Conservation (phyloP, 2,329 filamentous ascomycete species). For the Diaporthe destruens region DNA sequence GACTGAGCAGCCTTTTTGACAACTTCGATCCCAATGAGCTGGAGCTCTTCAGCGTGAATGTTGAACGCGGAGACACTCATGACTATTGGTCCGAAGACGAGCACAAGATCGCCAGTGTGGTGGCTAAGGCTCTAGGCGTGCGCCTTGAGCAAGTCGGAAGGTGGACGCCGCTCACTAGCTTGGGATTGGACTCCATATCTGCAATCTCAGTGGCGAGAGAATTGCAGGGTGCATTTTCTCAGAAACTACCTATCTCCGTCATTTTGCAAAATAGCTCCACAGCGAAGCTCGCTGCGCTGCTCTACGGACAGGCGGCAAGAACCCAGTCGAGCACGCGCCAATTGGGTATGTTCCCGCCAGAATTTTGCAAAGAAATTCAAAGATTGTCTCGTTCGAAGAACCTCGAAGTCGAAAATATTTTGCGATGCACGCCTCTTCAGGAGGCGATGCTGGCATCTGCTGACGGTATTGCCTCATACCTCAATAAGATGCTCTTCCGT, state of each 20-base stretch:
- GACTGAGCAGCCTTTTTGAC: slow-evolving; percentile 63
- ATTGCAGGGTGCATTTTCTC: slow-evolving; percentile 61
- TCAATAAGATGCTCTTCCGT: slow-evolving; percentile 77
- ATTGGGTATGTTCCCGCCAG: slow-evolving; percentile 47
- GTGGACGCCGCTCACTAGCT: slow-evolving; percentile 79
- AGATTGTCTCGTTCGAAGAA: slow-evolving; percentile 50
- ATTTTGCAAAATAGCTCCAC: slow-evolving; percentile 78
- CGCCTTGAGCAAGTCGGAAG: slow-evolving; percentile 63
- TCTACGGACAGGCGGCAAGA: slow-evolving; percentile 38
- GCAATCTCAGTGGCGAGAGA: slow-evolving; percentile 77
- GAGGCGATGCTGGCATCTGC: slow-evolving; percentile 83
- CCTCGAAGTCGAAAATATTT: slow-evolving; percentile 63
- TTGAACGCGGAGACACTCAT: slow-evolving; percentile 48
- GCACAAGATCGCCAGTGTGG: slow-evolving; percentile 62
- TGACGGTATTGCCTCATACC: slow-evolving; percentile 68
- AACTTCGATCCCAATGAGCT: slow-evolving; percentile 61
- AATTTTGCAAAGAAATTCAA: slow-evolving; percentile 48
- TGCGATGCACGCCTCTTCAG: slow-evolving; percentile 89
- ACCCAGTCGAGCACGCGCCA: background rate
- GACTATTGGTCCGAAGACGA: slow-evolving; percentile 69
- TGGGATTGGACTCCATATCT: slow-evolving; percentile 87
- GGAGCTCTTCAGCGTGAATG: slow-evolving; percentile 39
- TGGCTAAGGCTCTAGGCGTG: slow-evolving; percentile 65
- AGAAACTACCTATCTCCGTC: slow-evolving; percentile 72
- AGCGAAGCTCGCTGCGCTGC: slow-evolving; percentile 65